Evolutionary conservation across 75 land plant genomes (phyloP), one percentile per base, ranked within the genome.

Genomic region (Azolla pinnata): DNA sequence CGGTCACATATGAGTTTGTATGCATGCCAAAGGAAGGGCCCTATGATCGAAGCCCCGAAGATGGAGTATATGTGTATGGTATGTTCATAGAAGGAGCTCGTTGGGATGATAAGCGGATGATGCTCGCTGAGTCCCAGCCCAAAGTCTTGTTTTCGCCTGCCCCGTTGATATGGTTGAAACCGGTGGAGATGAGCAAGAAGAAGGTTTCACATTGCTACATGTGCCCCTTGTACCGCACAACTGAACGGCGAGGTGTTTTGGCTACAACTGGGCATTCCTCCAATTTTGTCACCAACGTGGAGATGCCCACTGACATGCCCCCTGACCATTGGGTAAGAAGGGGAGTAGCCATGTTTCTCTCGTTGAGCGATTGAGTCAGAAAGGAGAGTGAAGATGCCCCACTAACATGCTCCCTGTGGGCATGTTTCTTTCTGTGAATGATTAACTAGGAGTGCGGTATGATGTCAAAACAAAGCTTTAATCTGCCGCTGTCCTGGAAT

Each of bases 191-290:
- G 51, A 52, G 64, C 0, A 29, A 61, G 60, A 73, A 73, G 53
- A 55, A 44, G 29, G 54, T 28, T 7, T 44, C 48, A 0, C 42
- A 50, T 20, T 66, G 75, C 32, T 73, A 73, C 65, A 62, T 40
- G 33, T 73, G 75, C 53, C 75, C 75, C 0, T 60, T 73, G 45
- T 73, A 66, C 1, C 50, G 75, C 32, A 73, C 75, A 25, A 57
- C 75, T 0, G 75, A 66, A 18, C 49, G 75, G 35, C 63, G 75
- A 14, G 75, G 75, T 28, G 75, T 73, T 33, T 35, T 73, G 5
- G 75, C 75, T 0, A 73, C 75, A 0, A 73, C 75, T 1, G 75
- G 75, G 1, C 75, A 73, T 33, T 73, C 75, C 16, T 73, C 75
- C 38, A 73, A 73, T 21, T 73, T 73, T 31, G 75, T 73, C 29